Conservation (phyloP, 345 rosid species). For the Eucalyptus erythrocorys region DNA sequence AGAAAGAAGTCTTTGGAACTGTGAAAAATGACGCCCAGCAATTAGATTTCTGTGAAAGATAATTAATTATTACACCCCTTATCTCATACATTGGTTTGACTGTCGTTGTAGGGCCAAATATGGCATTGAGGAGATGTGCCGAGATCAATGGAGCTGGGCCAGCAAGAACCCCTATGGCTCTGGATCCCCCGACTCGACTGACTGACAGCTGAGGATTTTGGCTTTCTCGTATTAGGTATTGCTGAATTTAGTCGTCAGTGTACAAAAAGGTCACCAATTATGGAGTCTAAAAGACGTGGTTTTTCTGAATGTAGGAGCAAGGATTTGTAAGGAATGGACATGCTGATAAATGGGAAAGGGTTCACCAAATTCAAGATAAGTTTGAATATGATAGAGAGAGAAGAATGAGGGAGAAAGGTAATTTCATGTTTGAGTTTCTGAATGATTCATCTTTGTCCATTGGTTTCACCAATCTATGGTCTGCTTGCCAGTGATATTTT, state of each 20-base stretch:
- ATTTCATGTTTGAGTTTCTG: background rate
- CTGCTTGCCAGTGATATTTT: background rate
- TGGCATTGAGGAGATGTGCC: slow-evolving; percentile 86
- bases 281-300: background rate
- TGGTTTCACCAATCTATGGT: background rate
- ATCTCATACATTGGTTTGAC: background rate
- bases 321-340: slow-evolving; percentile 41
- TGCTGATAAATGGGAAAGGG: slow-evolving; percentile 43
- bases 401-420: slow-evolving; percentile 81
- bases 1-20: background rate
- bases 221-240: background rate
- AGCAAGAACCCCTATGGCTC: slow-evolving; percentile 91
- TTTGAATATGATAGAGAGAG: slow-evolving; percentile 76
- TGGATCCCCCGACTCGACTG: slow-evolving; percentile 25
- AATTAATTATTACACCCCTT: background rate
- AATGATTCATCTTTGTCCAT: background rate
- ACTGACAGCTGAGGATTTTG: background rate
- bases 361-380: slow-evolving; percentile 57
- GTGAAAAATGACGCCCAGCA: background rate
- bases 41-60: background rate
- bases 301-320: slow-evolving; percentile 25
- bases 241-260: background rate
- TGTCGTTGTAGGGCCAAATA: slow-evolving; percentile 57
- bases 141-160: slow-evolving; percentile 95
- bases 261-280: background rate